phyloP scores from a whole-genome alignment of 352 stramenopile species.

The Chrysophaeum taylorii region DNA sequence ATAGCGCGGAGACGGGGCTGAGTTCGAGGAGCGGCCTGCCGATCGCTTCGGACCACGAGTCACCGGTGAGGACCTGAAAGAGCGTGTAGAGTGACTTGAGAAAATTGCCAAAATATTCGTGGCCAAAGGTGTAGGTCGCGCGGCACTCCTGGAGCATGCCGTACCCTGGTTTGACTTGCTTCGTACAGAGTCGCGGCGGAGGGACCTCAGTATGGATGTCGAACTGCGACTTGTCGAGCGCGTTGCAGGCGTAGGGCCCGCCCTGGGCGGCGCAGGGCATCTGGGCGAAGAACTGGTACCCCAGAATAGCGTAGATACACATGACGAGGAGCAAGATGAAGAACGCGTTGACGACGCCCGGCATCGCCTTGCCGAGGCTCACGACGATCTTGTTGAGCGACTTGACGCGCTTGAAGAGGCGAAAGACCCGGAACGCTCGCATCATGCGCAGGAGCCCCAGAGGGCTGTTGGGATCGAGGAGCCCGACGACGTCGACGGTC shows the following conservation, averaged over 20 bases:
- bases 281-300: background rate
- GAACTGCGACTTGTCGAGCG: background rate
- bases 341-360: background rate
- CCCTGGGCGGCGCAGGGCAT: background rate
- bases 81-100: constrained; percentile 1
- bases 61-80: background rate
- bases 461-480: background rate
- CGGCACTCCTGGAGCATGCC: background rate
- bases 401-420: constrained; percentile 6
- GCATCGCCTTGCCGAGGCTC: background rate
- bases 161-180: background rate
- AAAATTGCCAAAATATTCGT: background rate
- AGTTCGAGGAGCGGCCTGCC: background rate
- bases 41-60: constrained; percentile 1
- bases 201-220: background rate
- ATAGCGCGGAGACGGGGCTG: background rate
- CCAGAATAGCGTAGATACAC: constrained; percentile 2
- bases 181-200: background rate
- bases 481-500: background rate
- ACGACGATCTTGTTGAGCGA: constrained; percentile 6
- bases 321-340: background rate
- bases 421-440: background rate
- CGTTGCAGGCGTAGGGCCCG: background rate
- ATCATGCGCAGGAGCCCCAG: background rate
- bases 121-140: background rate